Percentiles rank a stretch among this genome's conserved stretches.
phyloP scores from a whole-genome alignment of 768 basidiomycete species.

The Collybia nuda region DNA sequence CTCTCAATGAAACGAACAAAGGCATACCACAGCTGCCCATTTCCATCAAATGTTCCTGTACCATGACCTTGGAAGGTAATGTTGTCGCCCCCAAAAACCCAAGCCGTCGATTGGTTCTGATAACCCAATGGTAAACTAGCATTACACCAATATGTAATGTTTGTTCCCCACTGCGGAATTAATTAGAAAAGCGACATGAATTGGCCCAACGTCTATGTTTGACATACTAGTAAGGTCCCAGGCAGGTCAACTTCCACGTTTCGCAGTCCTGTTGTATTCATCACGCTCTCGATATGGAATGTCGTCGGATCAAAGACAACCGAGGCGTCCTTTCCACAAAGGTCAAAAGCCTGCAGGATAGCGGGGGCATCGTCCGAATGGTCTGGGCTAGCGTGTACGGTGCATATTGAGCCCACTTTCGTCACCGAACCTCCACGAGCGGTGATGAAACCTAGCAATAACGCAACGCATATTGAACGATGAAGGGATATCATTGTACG shows the following conservation, averaged over 20 bases:
- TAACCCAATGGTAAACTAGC: slow-evolving; percentile 32
- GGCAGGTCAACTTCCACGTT: slow-evolving; percentile 30
- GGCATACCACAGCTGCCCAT: slow-evolving; percentile 37
- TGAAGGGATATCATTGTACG: no score
- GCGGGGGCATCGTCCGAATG: slow-evolving; percentile 22
- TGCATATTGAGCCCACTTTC: slow-evolving; percentile 11
- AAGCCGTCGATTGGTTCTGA: slow-evolving; percentile 35
- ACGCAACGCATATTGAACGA: no score
- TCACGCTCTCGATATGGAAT: slow-evolving; percentile 31
- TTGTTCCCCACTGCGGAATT: slow-evolving; percentile 25
- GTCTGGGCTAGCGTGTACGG: slow-evolving; percentile 16
- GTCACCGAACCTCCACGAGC: no score
- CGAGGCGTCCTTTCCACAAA: slow-evolving; percentile 12
- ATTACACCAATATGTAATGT: slow-evolving; percentile 36
- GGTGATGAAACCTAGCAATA: no score
- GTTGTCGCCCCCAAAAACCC: slow-evolving; percentile 32
- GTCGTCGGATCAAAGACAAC: slow-evolving; percentile 28
- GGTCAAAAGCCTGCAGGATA: slow-evolving; percentile 19
- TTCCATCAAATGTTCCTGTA: slow-evolving; percentile 37
- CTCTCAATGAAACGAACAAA: neutral
- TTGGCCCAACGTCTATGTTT: neutral
- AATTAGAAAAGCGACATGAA: neutral
- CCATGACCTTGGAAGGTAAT: slow-evolving; percentile 28
- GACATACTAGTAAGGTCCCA: slow-evolving; percentile 32
- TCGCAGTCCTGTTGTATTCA: slow-evolving; percentile 30